These are phyloP conservation scores for Agaricus blazei DNA, from an alignment of 768 basidiomycete genomes.

Conservation along the genomic window DNA sequence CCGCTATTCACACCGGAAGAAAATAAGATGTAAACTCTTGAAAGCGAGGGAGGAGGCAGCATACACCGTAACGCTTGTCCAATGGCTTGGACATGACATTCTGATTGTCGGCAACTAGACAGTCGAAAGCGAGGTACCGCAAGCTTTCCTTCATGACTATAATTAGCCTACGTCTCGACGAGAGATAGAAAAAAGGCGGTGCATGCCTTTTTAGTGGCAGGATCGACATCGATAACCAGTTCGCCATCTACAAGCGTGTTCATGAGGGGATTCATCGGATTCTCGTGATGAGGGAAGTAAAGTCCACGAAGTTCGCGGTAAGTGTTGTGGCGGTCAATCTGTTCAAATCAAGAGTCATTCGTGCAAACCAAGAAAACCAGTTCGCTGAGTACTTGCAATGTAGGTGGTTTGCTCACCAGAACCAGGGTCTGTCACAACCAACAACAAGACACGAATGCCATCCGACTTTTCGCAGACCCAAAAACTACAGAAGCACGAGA, in stretches of 20 bases:
- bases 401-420: constrained; percentile 58
- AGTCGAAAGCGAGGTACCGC: constrained; percentile 88
- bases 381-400: constrained; percentile 50
- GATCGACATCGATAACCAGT: constrained; percentile 87
- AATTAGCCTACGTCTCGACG: constrained; percentile 1
- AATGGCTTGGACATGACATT: constrained; percentile 84
- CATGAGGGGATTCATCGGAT: constrained; percentile 58
- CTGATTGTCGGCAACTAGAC: constrained; percentile 78
- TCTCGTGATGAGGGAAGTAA: constrained; percentile 87
- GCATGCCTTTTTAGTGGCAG: constrained; percentile 61
- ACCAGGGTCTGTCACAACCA: constrained; percentile 58
- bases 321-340: constrained; percentile 94
- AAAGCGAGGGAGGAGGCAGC: constrained; percentile 21
- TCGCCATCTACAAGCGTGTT: constrained; percentile 92
- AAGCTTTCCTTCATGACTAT: constrained; percentile 57
- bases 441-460: constrained; percentile 84
- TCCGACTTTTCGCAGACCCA: constrained; percentile 99
- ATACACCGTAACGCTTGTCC: constrained; percentile 86
- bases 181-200: background rate
- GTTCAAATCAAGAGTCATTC: background rate
- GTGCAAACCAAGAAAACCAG: background rate
- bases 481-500: constrained; percentile 48
- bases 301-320: constrained; percentile 75
- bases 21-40: constrained; percentile 3
- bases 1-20: constrained; percentile 41